Evolutionary conservation across 2,329 filamentous ascomycete genomes (phyloP), one percentile per base, ranked within the genome.

Genomic region (Clathrospora elynae): DNA sequence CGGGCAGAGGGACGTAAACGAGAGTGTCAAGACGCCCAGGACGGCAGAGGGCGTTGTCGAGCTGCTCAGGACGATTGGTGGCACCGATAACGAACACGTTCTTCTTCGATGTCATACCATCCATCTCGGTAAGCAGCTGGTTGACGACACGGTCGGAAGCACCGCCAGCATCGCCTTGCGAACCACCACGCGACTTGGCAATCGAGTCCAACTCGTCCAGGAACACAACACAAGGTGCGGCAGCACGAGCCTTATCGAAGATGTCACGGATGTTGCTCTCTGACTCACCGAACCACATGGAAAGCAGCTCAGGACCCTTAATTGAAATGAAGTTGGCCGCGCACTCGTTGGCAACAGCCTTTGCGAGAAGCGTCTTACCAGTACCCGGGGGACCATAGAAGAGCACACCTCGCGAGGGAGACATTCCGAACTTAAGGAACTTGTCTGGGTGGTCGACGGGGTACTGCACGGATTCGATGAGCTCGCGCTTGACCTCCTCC

Each of bases 211-310:
- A 76, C 79, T 99, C 93, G 62, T 99, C 93, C 55, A 99, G 82
- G 86, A 99, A 99, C 62, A 99, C 93, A 52, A 99, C 89, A 65
- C 95, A 99, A 75, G 93, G 93, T 64, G 93, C 93, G 49, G 95
- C 93, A 53, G 93, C 95, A 70, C 93, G 90, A 56, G 93, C 93
- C 84, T 97, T 99, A 84, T 99, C 93, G 74, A 99, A 99, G 66
- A 99, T 99, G 72, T 99, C 93, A 71, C 93, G 89, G 57, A 99
- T 97, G 78, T 99, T 99, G 84, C 90, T 96, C 78, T 99, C 95
- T 40, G 93, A 99, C 78, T 99, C 93, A 85, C 93, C 93, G 70
- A 99, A 99, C 93, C 93, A 99, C 93, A 99, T 99, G 73, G 90
- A 96, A 64, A 99, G 84, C 66, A 99, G 81, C 74, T 99, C 93